Evolutionary conservation across 768 basidiomycete species (phyloP), one percentile per base, ranked within the genome.

Genomic region (Flagelloscypha sp.): DNA sequence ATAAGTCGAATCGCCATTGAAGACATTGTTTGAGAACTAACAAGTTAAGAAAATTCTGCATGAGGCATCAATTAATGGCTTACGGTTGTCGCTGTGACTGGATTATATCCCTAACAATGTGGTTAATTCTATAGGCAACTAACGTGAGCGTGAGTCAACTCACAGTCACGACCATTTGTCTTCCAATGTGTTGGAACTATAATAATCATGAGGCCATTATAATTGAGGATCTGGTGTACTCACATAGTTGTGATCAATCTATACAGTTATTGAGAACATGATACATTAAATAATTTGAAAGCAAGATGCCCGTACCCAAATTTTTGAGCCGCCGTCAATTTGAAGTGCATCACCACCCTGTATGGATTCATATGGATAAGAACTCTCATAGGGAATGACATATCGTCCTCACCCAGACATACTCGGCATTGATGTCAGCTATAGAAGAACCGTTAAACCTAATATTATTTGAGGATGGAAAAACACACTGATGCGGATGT

Each of bases 101-200:
- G 46, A 13, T 46, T 46, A 24, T 49, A 50, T n/a, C n/a, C n/a
- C n/a, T n/a, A n/a, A n/a, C n/a, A n/a, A n/a, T n/a, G n/a, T n/a
- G n/a, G n/a, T n/a, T n/a, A n/a, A n/a, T n/a, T n/a, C n/a, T n/a
- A n/a, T n/a, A n/a, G n/a, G n/a, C n/a, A n/a, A n/a, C n/a, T n/a
- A n/a, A n/a, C n/a, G n/a, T n/a, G n/a, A n/a, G n/a, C n/a, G n/a
- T n/a, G n/a, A n/a, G n/a, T n/a, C n/a, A n/a, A n/a, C n/a, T n/a
- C n/a, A 49, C 50, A 23, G 51, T 53, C 3, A 41, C 51, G 13
- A 53, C 43, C 43, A 53, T 47, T 31, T 53, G 51, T 3, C 51
- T 41, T n/a, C 47, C 51, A 13, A 52, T 46, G 35, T 46, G 20
- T 45, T 52, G 48, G 38, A 52, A 27, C 29, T 46, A 31, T n/a